Conservation (phyloP, 257 asterid species). For the Solanum sejunctum region DNA sequence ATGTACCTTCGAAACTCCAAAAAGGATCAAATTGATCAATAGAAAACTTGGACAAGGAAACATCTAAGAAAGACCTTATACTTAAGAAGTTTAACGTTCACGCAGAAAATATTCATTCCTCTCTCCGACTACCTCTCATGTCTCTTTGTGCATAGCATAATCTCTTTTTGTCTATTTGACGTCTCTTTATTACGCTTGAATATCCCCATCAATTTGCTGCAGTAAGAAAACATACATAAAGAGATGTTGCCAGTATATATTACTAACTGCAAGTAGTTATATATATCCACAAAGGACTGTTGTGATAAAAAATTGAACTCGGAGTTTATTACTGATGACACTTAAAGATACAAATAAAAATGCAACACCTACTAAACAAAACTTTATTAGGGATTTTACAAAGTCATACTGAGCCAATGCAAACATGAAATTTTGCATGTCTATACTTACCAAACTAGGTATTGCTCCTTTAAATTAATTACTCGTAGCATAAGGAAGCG, state of each 20-base stretch:
- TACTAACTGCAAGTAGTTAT: not conserved
- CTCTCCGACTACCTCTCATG: not conserved
- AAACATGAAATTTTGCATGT: not conserved
- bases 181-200: not conserved
- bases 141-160: not conserved
- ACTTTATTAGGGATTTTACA: not conserved
- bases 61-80: not conserved
- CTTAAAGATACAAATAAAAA: not conserved
- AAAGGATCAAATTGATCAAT: not conserved
- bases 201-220: conserved; percentile 4
- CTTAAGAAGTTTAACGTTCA: not conserved
- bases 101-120: not conserved
- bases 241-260: not conserved
- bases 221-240: not conserved
- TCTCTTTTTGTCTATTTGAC: not conserved
- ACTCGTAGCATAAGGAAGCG: no score
- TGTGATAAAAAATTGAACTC: not conserved
- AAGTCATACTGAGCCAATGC: not conserved
- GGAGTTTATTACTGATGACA: not conserved
- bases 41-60: not conserved
- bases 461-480: no score
- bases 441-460: no score
- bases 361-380: not conserved
- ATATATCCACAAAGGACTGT: not conserved
- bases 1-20: not conserved